Evolutionary conservation across 164 flowering plant genomes (phyloP).

Genomic region (Aristolochia californica): DNA sequence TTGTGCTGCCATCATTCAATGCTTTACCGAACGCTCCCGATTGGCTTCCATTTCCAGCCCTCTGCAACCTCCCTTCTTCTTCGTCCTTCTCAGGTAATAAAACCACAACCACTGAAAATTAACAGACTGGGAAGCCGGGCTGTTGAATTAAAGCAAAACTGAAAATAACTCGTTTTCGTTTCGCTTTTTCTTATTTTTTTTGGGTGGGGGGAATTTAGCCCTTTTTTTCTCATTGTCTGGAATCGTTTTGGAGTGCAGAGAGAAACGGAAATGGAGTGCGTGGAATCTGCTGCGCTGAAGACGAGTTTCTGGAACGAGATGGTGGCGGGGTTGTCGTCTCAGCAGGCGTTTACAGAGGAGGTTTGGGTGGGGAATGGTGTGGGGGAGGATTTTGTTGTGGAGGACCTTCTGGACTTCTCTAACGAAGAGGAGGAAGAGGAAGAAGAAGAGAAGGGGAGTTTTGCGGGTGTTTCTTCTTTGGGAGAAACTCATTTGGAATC

Average conservation of each 20-base stretch:
- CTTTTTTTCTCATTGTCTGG: background rate
- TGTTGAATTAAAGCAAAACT: too few relatives aligned
- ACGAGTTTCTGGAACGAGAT: slow-evolving; percentile 35
- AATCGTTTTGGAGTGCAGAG: background rate
- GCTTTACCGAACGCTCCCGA: slow-evolving; percentile 17
- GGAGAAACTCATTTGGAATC: slow-evolving; percentile 3
- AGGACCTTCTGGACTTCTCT: slow-evolving; percentile 57
- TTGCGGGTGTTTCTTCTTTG: slow-evolving; percentile 19
- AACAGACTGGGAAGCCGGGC: background rate
- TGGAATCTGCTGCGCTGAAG: slow-evolving; percentile 44
- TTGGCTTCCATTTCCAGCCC: slow-evolving; percentile 4
- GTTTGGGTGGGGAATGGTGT: slow-evolving; percentile 8
- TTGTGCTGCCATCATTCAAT: slow-evolving; percentile 21
- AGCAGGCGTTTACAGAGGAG: slow-evolving; percentile 25
- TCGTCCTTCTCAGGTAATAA: background rate
- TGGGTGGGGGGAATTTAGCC: background rate
- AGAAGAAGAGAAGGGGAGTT: slow-evolving; percentile 14
- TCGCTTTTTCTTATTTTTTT: background rate
- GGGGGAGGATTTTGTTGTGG: slow-evolving; percentile 55
- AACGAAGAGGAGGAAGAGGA: slow-evolving; percentile 37
- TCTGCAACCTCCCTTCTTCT: slow-evolving; percentile 5
- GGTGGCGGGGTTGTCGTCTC: slow-evolving; percentile 13
- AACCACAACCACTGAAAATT: slow-evolving; percentile 3
- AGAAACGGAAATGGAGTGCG: slow-evolving; percentile 29
- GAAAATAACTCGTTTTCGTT: background rate